These are phyloP conservation scores for Atkinsonella hypoxylon DNA, from an alignment of 2,329 filamentous ascomycete genomes.

Conservation along the genomic window DNA sequence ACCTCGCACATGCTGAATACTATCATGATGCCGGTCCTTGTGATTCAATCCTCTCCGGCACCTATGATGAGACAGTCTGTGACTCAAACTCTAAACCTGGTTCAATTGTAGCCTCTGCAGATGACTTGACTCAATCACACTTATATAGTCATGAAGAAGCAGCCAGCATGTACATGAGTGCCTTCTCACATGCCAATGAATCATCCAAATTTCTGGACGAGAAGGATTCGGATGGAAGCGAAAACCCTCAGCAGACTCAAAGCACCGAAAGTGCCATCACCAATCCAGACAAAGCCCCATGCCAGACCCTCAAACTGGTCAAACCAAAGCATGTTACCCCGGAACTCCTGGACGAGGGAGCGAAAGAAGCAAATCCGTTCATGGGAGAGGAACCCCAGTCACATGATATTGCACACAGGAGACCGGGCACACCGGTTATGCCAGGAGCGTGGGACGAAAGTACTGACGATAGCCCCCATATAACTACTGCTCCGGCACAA, in stretches of 20 bases:
- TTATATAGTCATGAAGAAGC: conserved; percentile 70
- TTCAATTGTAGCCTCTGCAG: conserved; percentile 12
- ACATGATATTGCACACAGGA: not conserved
- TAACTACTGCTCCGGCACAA: not conserved
- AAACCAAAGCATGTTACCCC: not conserved
- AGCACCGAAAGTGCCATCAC: conserved; percentile 1
- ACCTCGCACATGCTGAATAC: not conserved
- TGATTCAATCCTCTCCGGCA: not conserved
- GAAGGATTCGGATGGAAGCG: not conserved
- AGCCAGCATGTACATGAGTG: conserved; percentile 79
- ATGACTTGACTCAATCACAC: conserved; percentile 52
- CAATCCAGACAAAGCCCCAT: not conserved
- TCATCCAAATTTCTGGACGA: not conserved
- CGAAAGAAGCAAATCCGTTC: too few relatives aligned
- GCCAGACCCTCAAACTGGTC: not conserved
- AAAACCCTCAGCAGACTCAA: not conserved
- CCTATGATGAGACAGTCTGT: not conserved
- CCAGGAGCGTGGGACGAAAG: conserved; percentile 39
- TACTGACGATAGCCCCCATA: not conserved
- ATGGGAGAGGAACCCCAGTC: not conserved
- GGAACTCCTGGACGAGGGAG: not conserved
- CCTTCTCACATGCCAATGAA: conserved; percentile 40
- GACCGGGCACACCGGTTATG: conserved; percentile 22
- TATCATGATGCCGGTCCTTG: not conserved
- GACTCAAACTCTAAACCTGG: not conserved